These are phyloP conservation scores for Monascus purpureus DNA, from an alignment of 495 filamentous ascomycete species.

Conservation along the genomic window DNA sequence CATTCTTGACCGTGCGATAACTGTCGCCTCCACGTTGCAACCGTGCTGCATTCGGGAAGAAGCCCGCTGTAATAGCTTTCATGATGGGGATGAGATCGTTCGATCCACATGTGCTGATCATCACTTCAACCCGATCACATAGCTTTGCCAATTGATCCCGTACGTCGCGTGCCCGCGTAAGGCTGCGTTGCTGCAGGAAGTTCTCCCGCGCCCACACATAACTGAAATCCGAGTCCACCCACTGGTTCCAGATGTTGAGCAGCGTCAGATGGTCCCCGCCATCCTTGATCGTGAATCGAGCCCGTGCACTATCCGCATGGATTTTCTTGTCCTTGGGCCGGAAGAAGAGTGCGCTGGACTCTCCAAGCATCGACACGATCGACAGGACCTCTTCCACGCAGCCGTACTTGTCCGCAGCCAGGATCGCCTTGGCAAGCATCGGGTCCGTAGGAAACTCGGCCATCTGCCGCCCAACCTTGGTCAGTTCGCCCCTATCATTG, in stretches of 20 bases:
- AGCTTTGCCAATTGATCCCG: conserved; percentile 90
- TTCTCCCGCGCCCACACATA: conserved; percentile 87
- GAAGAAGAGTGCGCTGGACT: conserved; percentile 82
- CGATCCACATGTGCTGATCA: conserved; percentile 51
- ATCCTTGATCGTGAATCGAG: conserved; percentile 80
- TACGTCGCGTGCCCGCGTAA: conserved; percentile 80
- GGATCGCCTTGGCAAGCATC: conserved; percentile 81
- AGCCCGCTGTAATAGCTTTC: conserved; percentile 80
- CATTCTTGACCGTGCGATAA: conserved; percentile 92
- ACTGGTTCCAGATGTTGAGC: conserved; percentile 95
- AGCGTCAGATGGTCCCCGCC: conserved; percentile 85
- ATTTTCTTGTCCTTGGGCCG: conserved; percentile 96
- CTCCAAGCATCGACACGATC: conserved; percentile 86
- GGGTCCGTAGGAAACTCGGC: conserved; percentile 92
- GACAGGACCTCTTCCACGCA: conserved; percentile 94
- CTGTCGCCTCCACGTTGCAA: conserved; percentile 74
- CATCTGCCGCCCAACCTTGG: conserved; percentile 89
- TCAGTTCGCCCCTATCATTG: conserved; percentile 80
- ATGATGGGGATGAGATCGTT: conserved; percentile 63
- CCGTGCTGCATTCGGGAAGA: conserved; percentile 88
- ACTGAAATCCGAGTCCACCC: conserved; percentile 85
- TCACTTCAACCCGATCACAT: conserved; percentile 85
- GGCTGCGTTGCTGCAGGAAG: conserved; percentile 77
- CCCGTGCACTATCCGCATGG: conserved; percentile 84
- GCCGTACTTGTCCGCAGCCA: conserved; percentile 76